These are phyloP conservation scores for Phytopythium ostracodes DNA, from an alignment of 352 stramenopile genomes.

Conservation along the genomic window DNA sequence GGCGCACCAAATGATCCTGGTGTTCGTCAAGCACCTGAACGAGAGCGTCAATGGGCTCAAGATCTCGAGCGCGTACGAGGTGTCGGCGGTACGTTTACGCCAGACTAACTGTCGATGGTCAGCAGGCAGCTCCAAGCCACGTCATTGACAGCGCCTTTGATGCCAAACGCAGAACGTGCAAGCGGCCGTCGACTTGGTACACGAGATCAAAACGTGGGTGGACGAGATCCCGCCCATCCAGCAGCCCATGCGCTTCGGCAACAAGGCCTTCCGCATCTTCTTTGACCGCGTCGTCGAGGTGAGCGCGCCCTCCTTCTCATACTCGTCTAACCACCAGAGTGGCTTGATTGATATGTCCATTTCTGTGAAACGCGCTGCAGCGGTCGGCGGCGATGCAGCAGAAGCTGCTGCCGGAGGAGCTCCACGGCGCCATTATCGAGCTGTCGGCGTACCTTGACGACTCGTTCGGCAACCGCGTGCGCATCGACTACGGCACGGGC, in stretches of 20 bases:
- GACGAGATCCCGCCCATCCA: slow-evolving; percentile 91
- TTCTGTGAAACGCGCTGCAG: slow-evolving; percentile 17
- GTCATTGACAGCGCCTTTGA: background rate
- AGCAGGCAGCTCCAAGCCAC: background rate
- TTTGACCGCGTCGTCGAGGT: slow-evolving; percentile 81
- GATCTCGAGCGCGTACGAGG: slow-evolving; percentile 57
- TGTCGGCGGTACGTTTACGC: slow-evolving; percentile 45
- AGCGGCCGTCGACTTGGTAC: slow-evolving; percentile 54
- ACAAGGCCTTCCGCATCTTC: slow-evolving; percentile 92
- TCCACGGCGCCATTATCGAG: slow-evolving; percentile 84
- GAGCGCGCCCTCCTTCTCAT: background rate
- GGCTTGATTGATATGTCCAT: background rate
- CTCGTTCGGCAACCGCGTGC: slow-evolving; percentile 95
- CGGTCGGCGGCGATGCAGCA: slow-evolving; percentile 52
- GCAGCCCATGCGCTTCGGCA: slow-evolving; percentile 94
- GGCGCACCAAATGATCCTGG: slow-evolving; percentile 76
- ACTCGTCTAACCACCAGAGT: background rate
- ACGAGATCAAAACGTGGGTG: slow-evolving; percentile 81
- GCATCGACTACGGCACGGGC: slow-evolving; percentile 98
- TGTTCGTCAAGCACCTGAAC: slow-evolving; percentile 82
- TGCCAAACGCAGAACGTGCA: slow-evolving; percentile 49
- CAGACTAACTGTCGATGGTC: no score
- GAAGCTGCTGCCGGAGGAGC: slow-evolving; percentile 45
- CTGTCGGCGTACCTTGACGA: slow-evolving; percentile 93
- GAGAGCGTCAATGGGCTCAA: slow-evolving; percentile 63